Conservation (phyloP, 2,329 filamentous ascomycete genomes). For the Talaromyces sp. region DNA sequence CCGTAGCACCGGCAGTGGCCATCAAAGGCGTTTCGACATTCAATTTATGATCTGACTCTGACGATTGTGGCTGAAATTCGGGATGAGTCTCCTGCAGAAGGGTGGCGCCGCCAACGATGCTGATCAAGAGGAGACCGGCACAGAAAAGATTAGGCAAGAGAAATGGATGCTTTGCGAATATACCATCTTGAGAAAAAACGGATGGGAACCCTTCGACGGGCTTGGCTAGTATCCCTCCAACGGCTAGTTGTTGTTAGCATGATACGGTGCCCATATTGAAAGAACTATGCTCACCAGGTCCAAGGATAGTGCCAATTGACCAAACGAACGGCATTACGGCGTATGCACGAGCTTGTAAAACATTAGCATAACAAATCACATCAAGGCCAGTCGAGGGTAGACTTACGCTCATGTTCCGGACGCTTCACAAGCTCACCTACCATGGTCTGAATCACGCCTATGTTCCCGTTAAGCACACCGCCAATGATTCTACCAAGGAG, state of each 20-base stretch:
- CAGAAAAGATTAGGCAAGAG: slow-evolving; percentile 87
- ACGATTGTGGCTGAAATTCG: slow-evolving; percentile 61
- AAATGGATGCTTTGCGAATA: slow-evolving; percentile 80
- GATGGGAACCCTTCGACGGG: slow-evolving; percentile 70
- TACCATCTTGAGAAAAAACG: slow-evolving; percentile 60
- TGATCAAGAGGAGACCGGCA: slow-evolving; percentile 68
- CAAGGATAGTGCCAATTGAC: slow-evolving; percentile 84
- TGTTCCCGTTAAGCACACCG: slow-evolving; percentile 84
- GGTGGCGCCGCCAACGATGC: slow-evolving; percentile 75
- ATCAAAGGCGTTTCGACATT: slow-evolving; percentile 69
- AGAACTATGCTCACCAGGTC: slow-evolving; percentile 50
- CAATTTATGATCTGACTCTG: slow-evolving; percentile 35
- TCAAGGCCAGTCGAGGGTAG: not conserved
- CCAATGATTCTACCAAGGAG: slow-evolving; percentile 71
- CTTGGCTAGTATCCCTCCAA: slow-evolving; percentile 81
- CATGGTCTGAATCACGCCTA: slow-evolving; percentile 89
- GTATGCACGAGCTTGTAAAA: slow-evolving; percentile 67
- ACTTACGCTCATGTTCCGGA: slow-evolving; percentile 79
- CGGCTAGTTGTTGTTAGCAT: slow-evolving; percentile 46
- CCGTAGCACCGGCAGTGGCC: slow-evolving; percentile 68
- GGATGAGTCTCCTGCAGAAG: slow-evolving; percentile 87
- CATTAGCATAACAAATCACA: slow-evolving; percentile 1
- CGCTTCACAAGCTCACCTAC: slow-evolving; percentile 81
- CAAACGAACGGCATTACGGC: slow-evolving; percentile 93
- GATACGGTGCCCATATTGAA: slow-evolving; percentile 6